Conservation (phyloP, 306 rosid genomes). For the Phaseolus lunatus region DNA sequence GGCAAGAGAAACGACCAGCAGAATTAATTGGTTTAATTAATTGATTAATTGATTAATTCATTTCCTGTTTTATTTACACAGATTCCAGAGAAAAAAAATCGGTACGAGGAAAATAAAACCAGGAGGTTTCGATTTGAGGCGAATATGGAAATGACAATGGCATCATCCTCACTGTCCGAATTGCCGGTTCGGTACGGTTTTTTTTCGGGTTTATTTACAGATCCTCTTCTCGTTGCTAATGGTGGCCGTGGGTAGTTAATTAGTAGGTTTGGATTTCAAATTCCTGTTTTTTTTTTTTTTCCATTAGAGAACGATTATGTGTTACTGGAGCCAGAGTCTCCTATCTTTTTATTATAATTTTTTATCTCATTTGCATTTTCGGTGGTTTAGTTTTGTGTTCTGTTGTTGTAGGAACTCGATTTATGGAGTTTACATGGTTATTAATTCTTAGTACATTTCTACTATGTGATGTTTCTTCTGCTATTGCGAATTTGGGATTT, state of each 20-base stretch:
- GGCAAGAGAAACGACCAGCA: slow-evolving; percentile 66
- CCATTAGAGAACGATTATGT: slow-evolving; percentile 35
- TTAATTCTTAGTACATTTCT: slow-evolving; percentile 43
- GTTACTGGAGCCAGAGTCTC: slow-evolving; percentile 52
- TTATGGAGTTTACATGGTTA: slow-evolving; percentile 39
- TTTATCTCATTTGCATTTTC: not conserved
- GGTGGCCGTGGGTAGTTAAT: slow-evolving; percentile 30
- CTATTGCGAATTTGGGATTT: slow-evolving; percentile 28
- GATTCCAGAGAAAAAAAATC: slow-evolving; percentile 4
- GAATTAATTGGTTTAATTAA: slow-evolving; percentile 8
- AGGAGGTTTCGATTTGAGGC: slow-evolving; percentile 34
- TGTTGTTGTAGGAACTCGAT: slow-evolving; percentile 45
- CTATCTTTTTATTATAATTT: slow-evolving; percentile 34
- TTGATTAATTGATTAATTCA: not conserved
- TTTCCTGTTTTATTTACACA: not conserved
- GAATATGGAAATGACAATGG: not conserved
- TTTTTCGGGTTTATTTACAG: slow-evolving; percentile 27
- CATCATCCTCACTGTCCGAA: slow-evolving; percentile 32
- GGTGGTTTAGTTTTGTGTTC: slow-evolving; percentile 29
- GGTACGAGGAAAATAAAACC: slow-evolving; percentile 48
- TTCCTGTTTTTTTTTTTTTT: slow-evolving; percentile 49
- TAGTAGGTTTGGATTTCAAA: slow-evolving; percentile 61
- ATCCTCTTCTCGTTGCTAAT: slow-evolving; percentile 32
- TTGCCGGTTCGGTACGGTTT: slow-evolving; percentile 54
- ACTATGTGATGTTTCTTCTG: slow-evolving; percentile 7